These are phyloP conservation scores for Ganoderma sinense DNA, from an alignment of 1,284 basidiomycete genomes.

Conservation along the genomic window DNA sequence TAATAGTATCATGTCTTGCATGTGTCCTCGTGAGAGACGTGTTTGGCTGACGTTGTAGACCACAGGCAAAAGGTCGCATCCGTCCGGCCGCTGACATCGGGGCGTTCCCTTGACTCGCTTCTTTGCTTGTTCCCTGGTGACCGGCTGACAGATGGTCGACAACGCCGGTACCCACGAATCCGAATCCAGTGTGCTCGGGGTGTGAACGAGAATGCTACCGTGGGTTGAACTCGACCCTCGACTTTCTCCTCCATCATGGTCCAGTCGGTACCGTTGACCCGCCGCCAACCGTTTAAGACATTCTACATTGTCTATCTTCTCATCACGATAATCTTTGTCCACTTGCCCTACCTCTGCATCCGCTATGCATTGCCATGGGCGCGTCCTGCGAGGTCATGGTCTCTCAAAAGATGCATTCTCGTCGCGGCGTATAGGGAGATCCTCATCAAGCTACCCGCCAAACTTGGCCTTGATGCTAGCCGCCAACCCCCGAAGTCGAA, in stretches of 20 bases:
- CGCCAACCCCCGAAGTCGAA: constrained; percentile 22
- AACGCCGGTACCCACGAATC: neutral
- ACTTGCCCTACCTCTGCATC: constrained; percentile 29
- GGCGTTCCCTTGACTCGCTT: neutral
- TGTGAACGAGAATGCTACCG: neutral
- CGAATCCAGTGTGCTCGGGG: too few species aligned
- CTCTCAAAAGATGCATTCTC: constrained; percentile 19
- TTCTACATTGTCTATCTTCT: constrained; percentile 22
- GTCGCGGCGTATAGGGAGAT: constrained; percentile 17
- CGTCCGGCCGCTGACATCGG: neutral
- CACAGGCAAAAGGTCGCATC: neutral
- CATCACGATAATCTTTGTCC: constrained; percentile 21
- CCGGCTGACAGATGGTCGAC: neutral
- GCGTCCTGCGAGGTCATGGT: constrained; percentile 26
- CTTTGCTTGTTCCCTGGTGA: neutral
- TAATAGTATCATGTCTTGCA: neutral
- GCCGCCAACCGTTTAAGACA: constrained; percentile 26
- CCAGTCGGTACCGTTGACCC: neutral
- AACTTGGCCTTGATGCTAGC: constrained; percentile 11
- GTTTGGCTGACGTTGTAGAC: neutral
- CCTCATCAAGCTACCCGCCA: constrained; percentile 5
- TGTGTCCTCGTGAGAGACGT: neutral
- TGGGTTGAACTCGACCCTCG: neutral
- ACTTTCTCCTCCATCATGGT: neutral
- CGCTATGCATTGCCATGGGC: constrained; percentile 16